These are phyloP conservation scores for Podospora comata DNA, from an alignment of 495 filamentous ascomycete species.

Conservation along the genomic window DNA sequence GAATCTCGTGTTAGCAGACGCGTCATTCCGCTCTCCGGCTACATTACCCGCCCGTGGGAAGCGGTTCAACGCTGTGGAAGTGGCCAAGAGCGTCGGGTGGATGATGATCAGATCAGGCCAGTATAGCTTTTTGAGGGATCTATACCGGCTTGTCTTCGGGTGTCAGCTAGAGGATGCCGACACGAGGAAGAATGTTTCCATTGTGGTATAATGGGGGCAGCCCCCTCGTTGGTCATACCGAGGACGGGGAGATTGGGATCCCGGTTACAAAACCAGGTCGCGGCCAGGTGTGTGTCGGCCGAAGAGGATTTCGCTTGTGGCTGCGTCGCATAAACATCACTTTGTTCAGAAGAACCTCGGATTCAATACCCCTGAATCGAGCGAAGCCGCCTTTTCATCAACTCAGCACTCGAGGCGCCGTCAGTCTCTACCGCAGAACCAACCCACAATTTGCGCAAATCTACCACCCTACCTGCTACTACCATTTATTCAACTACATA, in stretches of 20 bases:
- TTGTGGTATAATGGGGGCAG: slow-evolving; percentile 36
- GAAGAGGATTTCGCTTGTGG: not conserved
- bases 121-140: slow-evolving; percentile 71
- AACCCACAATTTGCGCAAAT: not conserved
- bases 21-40: slow-evolving; percentile 57
- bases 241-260: not conserved
- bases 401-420: not conserved
- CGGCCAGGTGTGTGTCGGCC: not conserved
- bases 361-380: not conserved
- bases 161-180: slow-evolving; percentile 74
- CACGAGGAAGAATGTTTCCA: slow-evolving; percentile 48
- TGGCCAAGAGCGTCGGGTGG: slow-evolving; percentile 70
- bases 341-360: not conserved
- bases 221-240: not conserved
- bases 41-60: slow-evolving; percentile 52
- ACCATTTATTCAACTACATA: not conserved
- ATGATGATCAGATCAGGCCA: slow-evolving; percentile 55
- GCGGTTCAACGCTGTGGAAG: slow-evolving; percentile 62
- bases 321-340: not conserved
- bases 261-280: not conserved
- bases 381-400: not conserved
- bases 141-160: slow-evolving; percentile 82
- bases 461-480: not conserved
- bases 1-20: slow-evolving; percentile 66
- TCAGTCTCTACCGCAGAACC: not conserved